Evolutionary conservation across 176 grass and related monocot genomes (phyloP), one percentile per base, ranked within the genome.

Genomic region (Triticum turgidum): DNA sequence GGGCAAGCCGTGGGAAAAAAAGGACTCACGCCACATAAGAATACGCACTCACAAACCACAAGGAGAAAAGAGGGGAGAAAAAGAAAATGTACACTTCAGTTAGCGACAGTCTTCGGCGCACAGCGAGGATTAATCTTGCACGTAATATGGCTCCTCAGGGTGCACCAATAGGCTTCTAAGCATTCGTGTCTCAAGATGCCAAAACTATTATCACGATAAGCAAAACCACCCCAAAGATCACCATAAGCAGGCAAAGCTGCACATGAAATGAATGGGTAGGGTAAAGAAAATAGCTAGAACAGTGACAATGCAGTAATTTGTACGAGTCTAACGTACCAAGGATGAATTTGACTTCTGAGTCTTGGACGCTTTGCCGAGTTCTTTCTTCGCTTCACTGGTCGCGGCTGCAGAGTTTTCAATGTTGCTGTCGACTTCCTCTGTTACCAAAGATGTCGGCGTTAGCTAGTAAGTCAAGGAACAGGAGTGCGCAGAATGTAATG

Each of bases 331-430:
- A 86, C 71, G 49, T 92, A 97, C 97, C 85, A 99, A 84, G 30
- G 94, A 97, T 44, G 92, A 97, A 76, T 94, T 97, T 38, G 97
- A 99, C 86, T 93, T 99, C 75, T 97, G 92, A 24, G 92, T 91
- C 67, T 93, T 97, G 25, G 87, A 92, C 38, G 97, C 97, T 82
- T 93, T 88, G 9, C 22, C 45, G 12, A 99, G 76, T 84, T 94
- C 83, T 52, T 59, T 87, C 32, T 97, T 99, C 5, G 85, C 94
- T 44, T 92, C 90, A 87, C 42, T 51, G 56, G 94, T 99, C 9
- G 89, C 80, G 9, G 81, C 85, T 18, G 73, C 84, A 82, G 97
- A 94, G 73, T 94, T 97, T 18, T 97, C 97, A 59, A 99, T 87
- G 76, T 99, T 84, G 5, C 18, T 87, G 39, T 99, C 89, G 8